Conservation (phyloP, 2,329 filamentous ascomycete species). For the Penicillium hordei region DNA sequence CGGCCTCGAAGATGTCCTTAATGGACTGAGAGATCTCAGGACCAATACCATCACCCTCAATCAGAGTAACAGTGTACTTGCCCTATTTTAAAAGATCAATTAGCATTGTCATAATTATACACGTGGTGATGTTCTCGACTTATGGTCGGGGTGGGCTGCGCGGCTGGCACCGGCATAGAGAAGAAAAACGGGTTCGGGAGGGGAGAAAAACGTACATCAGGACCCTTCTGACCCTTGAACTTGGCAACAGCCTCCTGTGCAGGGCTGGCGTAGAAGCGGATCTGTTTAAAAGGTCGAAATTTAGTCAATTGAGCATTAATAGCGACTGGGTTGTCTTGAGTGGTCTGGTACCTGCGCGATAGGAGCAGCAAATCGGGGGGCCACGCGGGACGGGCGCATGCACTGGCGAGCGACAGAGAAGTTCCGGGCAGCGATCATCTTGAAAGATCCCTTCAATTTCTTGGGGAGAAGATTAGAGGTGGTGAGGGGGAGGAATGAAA, state of each 20-base stretch:
- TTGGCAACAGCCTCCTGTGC: conserved; percentile 75
- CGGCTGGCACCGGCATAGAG: conserved; percentile 30
- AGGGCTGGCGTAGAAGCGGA: conserved; percentile 60
- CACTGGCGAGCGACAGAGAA: conserved; percentile 76
- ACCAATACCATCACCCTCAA: conserved; percentile 98
- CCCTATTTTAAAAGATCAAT: conserved; percentile 58
- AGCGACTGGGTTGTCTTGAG: conserved; percentile 12
- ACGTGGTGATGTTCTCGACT: background rate
- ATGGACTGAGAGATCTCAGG: conserved; percentile 97
- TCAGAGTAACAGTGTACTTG: conserved; percentile 93
- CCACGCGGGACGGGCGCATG: conserved; percentile 63
- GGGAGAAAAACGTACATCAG: conserved; percentile 65
- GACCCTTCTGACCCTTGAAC: conserved; percentile 87
- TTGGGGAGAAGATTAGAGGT: conserved; percentile 19
- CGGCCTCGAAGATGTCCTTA: conserved; percentile 97
- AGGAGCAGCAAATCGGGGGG: conserved; percentile 49
- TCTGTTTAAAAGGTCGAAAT: conserved; percentile 35
- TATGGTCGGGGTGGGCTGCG: conserved; percentile 9
- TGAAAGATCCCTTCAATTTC: conserved; percentile 42
- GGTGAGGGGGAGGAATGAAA: conserved; percentile 20
- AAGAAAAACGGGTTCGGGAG: conserved; percentile 22
- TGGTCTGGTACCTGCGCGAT: conserved; percentile 56
- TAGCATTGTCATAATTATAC: conserved; percentile 6
- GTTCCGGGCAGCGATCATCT: conserved; percentile 80
- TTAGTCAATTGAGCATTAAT: conserved; percentile 24